Percentiles rank a stretch among this genome's conserved stretches.
phyloP scores from a whole-genome alignment of 108 stramenopile genomes.

The Chaetoceros tenuissimus region DNA sequence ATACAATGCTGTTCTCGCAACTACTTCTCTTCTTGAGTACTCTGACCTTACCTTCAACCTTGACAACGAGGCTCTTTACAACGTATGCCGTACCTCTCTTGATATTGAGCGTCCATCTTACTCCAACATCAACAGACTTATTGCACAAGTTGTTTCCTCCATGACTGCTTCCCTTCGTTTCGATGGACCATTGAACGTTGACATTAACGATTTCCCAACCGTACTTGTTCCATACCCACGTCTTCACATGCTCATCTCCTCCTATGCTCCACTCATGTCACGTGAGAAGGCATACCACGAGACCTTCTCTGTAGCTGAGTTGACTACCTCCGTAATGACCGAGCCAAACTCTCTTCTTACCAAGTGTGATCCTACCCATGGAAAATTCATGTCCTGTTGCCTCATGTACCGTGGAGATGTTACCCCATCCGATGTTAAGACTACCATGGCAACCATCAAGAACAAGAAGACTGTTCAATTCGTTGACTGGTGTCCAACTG shows the following conservation, averaged over 20 bases:
- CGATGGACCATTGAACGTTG: conserved; percentile 73
- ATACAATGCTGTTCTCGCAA: conserved; percentile 78
- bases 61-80: conserved; percentile 85
- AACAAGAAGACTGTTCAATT: conserved; percentile 87
- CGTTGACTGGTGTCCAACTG: conserved; percentile 89
- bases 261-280: conserved; percentile 60
- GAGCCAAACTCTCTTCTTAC: conserved; percentile 83
- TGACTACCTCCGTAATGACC: conserved; percentile 60
- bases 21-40: conserved; percentile 85
- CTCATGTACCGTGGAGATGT: conserved; percentile 75
- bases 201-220: conserved; percentile 65
- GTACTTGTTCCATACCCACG: conserved; percentile 78
- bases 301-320: conserved; percentile 56
- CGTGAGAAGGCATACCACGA: conserved; percentile 57
- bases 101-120: conserved; percentile 67
- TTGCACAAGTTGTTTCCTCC: conserved; percentile 61
- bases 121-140: conserved; percentile 69
- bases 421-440: conserved; percentile 65
- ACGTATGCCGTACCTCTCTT: conserved; percentile 78
- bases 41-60: conserved; percentile 84
- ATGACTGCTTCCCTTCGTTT: conserved; percentile 76
- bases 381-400: conserved; percentile 61
- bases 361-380: conserved; percentile 63
- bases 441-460: conserved; percentile 77
- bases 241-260: conserved; percentile 76